A percentile compares a stretch with the other conserved stretches of the same genome.
These are phyloP conservation scores for Euphorbia lathyris DNA, from an alignment of 345 rosid species.

Conservation along the genomic window DNA sequence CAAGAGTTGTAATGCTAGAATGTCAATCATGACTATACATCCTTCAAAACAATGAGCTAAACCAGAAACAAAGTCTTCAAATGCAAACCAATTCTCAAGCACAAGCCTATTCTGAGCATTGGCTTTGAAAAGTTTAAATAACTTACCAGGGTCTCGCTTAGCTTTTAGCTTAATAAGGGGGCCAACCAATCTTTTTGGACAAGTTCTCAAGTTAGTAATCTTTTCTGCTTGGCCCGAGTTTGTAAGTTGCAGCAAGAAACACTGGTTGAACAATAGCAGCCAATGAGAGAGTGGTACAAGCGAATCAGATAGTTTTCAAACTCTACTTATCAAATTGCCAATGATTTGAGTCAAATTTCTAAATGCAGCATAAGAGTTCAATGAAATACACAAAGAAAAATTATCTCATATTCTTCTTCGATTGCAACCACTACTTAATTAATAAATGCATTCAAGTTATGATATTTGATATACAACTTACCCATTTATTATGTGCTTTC, in stretches of 20 bases:
- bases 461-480: slow-evolving; percentile 21
- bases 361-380: not conserved
- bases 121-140: slow-evolving; percentile 57
- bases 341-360: not conserved
- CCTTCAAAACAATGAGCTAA: too few relatives aligned
- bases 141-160: slow-evolving; percentile 74
- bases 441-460: too few relatives aligned
- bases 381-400: too few relatives aligned
- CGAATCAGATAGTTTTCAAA: not conserved
- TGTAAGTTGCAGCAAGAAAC: slow-evolving; percentile 89
- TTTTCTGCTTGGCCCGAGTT: slow-evolving; percentile 72
- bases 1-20: too few relatives aligned
- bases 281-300: slow-evolving; percentile 31
- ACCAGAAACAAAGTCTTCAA: slow-evolving; percentile 69
- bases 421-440: too few relatives aligned
- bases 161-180: slow-evolving; percentile 70
- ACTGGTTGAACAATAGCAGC: slow-evolving; percentile 44
- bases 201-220: slow-evolving; percentile 64
- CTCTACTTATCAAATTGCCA: not conserved
- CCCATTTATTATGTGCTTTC: slow-evolving; percentile 71
- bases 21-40: too few relatives aligned
- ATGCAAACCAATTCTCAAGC: slow-evolving; percentile 61
- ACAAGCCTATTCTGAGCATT: slow-evolving; percentile 63
- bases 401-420: too few relatives aligned
- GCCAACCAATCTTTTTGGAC: too few relatives aligned